Evolutionary conservation across 257 asterid genomes (phyloP), one percentile per base, ranked within the genome.

Genomic region (Solanum clarkiae): DNA sequence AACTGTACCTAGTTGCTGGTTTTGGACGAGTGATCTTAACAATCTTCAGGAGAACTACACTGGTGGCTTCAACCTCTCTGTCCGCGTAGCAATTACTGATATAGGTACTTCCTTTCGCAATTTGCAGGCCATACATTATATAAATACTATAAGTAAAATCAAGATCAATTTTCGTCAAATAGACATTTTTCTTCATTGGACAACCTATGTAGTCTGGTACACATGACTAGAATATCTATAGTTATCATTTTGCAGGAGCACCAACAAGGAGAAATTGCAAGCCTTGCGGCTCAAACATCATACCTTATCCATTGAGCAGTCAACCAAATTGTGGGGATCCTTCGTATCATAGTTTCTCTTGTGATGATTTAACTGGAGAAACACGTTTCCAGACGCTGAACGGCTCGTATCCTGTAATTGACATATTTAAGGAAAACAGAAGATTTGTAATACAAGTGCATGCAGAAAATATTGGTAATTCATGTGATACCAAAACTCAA

Each of bases 221-320:
- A 63, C 22, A 68, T 68, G 22, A 68, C 75, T 32, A 42, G 75
- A 68, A 32, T 68, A 32, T 15, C 49, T 4, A 29, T 68, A 16
- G 36, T 8, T 68, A 32, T 68, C 16, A 24, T 42, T 54, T 77
- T 77, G 26, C 81, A 86, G 88, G 17, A 44, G 18, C 77, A 68
- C 4, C 7, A 42, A 83, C 13, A 49, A 71, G 75, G 20, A 80
- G 84, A 66, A 69, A 86, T 8, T 86, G 85, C 11, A n/a, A 12
- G 62, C 84, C 82, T 24, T 86, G 88, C 60, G 65, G 86, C 45
- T 8, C n/a, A 45, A 42, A 20, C 24, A 26, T 7, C 26, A 77
- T 86, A 83, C 88, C 88, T 14, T 86, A 86, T 65, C 88, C 88
- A 2, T 51, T 86, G 72, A 86, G 86, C 75, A 86, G 44, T 13